Evolutionary conservation across 805 yeast genomes (phyloP).

Genomic region (Cyberlindnera bimundalis): DNA sequence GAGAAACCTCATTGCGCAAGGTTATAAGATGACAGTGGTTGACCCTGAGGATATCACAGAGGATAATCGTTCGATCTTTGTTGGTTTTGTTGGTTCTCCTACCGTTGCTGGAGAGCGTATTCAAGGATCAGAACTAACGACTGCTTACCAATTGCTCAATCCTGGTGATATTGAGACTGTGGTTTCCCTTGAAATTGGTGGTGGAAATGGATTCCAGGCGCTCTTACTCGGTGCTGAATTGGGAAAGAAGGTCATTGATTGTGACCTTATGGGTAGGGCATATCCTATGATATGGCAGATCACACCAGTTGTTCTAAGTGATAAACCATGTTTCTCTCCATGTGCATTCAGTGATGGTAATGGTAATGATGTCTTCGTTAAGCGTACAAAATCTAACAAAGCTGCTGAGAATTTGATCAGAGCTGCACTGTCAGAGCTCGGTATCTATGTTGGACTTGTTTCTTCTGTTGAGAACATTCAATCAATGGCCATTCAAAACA

Average conservation of each 20-base stretch:
- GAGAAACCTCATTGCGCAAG: conserved; percentile 33
- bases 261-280: conserved; percentile 47
- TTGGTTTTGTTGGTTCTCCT: conserved; percentile 44
- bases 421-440: conserved; percentile 41
- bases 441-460: conserved; percentile 38
- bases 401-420: conserved; percentile 37
- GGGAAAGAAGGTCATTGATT: conserved; percentile 33
- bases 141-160: conserved; percentile 30
- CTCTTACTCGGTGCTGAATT: conserved; percentile 29
- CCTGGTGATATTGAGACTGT: conserved; percentile 32
- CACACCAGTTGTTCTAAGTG: conserved; percentile 31
- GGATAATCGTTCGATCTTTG: conserved; percentile 22
- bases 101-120: conserved; percentile 44
- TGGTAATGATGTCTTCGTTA: conserved; percentile 37
- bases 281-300: conserved; percentile 44
- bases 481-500: conserved; percentile 32
- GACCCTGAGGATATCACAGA: conserved; percentile 23
- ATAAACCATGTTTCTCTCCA: conserved; percentile 25
- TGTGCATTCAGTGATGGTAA: conserved; percentile 40
- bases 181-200: conserved; percentile 41
- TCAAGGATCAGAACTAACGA: conserved; percentile 36
- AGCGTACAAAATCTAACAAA: conserved; percentile 32
- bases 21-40: conserved; percentile 35
- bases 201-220: conserved; percentile 39
- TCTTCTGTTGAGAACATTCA: conserved; percentile 31